phyloP scores from a whole-genome alignment of 257 asterid genomes.

The Solanum pennellii region DNA sequence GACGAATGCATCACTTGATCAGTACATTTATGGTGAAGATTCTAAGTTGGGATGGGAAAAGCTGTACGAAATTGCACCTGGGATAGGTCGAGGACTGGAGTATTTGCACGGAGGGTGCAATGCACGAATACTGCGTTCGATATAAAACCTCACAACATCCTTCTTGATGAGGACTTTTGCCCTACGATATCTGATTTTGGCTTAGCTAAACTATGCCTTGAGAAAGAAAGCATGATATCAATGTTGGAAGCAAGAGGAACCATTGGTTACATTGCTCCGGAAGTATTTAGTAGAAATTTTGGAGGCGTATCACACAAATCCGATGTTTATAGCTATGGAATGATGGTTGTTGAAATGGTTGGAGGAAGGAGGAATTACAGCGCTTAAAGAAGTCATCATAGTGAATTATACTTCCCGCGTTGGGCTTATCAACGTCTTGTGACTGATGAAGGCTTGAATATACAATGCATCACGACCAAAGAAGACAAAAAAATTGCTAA shows the following conservation, averaged over 20 bases:
- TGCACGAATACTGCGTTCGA: slow-evolving; percentile 18
- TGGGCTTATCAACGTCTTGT: slow-evolving; percentile 12
- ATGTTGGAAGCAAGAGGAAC: slow-evolving; percentile 14
- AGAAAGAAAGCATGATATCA: slow-evolving; percentile 5
- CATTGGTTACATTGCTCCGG: slow-evolving; percentile 21
- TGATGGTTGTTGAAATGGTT: slow-evolving; percentile 24
- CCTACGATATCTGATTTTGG: slow-evolving; percentile 32
- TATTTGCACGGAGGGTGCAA: slow-evolving; percentile 24
- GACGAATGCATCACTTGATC: slow-evolving; percentile 27
- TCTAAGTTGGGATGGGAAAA: slow-evolving; percentile 4
- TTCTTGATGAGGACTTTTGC: slow-evolving; percentile 13
- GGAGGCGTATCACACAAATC: slow-evolving; percentile 18
- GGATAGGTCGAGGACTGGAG: slow-evolving; percentile 19
- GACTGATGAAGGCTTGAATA: not conserved
- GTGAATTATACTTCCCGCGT: slow-evolving; percentile 11
- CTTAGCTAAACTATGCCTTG: slow-evolving; percentile 8
- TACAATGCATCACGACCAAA: not conserved
- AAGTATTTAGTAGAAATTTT: slow-evolving; percentile 7
- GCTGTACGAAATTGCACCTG: slow-evolving; percentile 9
- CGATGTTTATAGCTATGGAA: slow-evolving; percentile 22
- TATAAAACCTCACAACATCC: slow-evolving; percentile 27
- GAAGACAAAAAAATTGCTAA: slow-evolving; percentile 5
- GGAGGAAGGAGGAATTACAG: slow-evolving; percentile 10
- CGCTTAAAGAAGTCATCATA: not conserved
- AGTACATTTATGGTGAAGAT: not conserved